phyloP scores from a whole-genome alignment of 352 stramenopile species.

The Lagenidium giganteum region DNA sequence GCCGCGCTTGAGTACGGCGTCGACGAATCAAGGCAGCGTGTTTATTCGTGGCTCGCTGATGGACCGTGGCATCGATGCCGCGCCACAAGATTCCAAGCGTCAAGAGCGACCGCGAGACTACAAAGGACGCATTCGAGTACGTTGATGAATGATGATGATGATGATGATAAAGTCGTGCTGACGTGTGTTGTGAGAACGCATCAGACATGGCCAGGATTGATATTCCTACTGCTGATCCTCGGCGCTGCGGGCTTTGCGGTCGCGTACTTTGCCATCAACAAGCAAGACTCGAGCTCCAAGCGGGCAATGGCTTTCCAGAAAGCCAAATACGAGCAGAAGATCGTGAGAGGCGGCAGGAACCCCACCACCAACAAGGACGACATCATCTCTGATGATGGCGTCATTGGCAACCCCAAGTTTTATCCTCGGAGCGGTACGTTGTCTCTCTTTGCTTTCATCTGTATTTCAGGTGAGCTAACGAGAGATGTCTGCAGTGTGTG shows the following conservation, averaged over 20 bases:
- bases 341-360: constrained; percentile 16
- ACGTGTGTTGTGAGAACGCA: constrained; percentile 5
- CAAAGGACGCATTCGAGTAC: constrained; percentile 24
- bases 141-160: not conserved
- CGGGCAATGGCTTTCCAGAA: constrained; percentile 13
- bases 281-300: constrained; percentile 7
- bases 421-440: constrained; percentile 30
- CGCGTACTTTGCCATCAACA: constrained; percentile 17
- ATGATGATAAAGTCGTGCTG: constrained; percentile 12
- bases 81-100: too few relatives aligned
- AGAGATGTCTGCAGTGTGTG: constrained; percentile 22
- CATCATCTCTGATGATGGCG: constrained; percentile 60
- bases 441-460: too few relatives aligned
- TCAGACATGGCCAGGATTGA: constrained; percentile 26
- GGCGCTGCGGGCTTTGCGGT: constrained; percentile 13
- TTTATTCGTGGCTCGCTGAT: constrained; percentile 21
- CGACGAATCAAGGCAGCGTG: too few relatives aligned
- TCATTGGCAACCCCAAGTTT: constrained; percentile 63
- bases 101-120: constrained; percentile 15
- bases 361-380: constrained; percentile 13
- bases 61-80: constrained; percentile 25
- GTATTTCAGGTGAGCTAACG: too few relatives aligned
- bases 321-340: constrained; percentile 13
- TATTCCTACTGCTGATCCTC: constrained; percentile 14
- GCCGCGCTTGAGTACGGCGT: too few relatives aligned